Percentiles rank a stretch among this genome's conserved stretches.
These are phyloP conservation scores for Epichloe glyceriae DNA, from an alignment of 2,329 filamentous ascomycete genomes.

Conservation along the genomic window DNA sequence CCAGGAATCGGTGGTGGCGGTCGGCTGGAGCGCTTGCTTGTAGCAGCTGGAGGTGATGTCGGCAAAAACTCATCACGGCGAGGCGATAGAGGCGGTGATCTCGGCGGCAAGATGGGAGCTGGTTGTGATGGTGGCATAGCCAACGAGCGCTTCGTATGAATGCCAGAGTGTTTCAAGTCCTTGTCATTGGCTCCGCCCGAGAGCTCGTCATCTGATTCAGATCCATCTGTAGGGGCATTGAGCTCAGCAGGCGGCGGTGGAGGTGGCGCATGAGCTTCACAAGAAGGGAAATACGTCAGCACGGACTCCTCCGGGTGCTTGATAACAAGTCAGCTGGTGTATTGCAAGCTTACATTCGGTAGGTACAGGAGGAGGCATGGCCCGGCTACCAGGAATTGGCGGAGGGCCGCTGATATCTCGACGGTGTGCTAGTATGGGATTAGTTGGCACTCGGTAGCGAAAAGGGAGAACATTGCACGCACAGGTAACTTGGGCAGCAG, in stretches of 20 bases:
- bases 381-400: slow-evolving; percentile 36
- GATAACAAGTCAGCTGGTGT: neutral
- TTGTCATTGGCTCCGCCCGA: slow-evolving; percentile 39
- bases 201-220: slow-evolving; percentile 80
- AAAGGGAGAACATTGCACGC: slow-evolving; percentile 1
- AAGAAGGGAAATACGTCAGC: neutral
- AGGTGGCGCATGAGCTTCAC: slow-evolving; percentile 49
- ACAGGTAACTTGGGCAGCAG: slow-evolving; percentile 12
- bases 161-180: slow-evolving; percentile 23
- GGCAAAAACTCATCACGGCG: slow-evolving; percentile 28
- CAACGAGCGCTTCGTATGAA: slow-evolving; percentile 19
- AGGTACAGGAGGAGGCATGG: slow-evolving; percentile 45
- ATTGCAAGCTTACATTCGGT: slow-evolving; percentile 39
- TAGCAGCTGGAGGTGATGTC: slow-evolving; percentile 25
- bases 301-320: neutral
- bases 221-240: slow-evolving; percentile 61
- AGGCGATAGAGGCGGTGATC: slow-evolving; percentile 23
- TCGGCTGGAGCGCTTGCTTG: slow-evolving; percentile 43
- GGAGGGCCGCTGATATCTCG: slow-evolving; percentile 25
- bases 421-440: slow-evolving; percentile 18
- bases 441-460: slow-evolving; percentile 10
- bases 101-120: slow-evolving; percentile 13
- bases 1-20: slow-evolving; percentile 49
- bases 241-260: slow-evolving; percentile 37
- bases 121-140: slow-evolving; percentile 31